Evolutionary conservation across 768 basidiomycete species (phyloP), one percentile per base, ranked within the genome.

Genomic region (Lactifluus subvellereus): DNA sequence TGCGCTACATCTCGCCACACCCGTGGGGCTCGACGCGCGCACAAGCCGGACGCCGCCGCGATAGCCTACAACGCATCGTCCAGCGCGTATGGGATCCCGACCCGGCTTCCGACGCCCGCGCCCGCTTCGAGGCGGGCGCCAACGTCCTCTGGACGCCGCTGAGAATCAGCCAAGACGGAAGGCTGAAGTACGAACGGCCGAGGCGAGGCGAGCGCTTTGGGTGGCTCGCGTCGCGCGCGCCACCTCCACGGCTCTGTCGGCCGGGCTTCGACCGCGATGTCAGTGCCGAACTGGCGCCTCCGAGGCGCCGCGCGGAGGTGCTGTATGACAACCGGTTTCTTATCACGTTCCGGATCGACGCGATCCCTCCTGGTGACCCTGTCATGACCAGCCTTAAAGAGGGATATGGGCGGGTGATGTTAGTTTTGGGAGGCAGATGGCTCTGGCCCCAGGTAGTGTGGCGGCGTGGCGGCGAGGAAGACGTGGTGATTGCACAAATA

Each of bases 1-100:
- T 91, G 56, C 88, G 89, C 14, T 88, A 84, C 68, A 75, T 85
- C 47, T 92, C 91, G 0, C 85, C 83, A 50, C 76, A 81, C 43
- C 86, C 89, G 2, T 94, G 91, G 91, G 91, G 91, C 5, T 83
- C 84, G 52, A 69, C 80, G 18, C 80, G 77, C 8, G 82, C 90
- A 2, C 85, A 90, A 66, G 83, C 79, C 2, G 73, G 80, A 62
- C 80, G 91, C 38, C 79, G 82, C 9, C 71, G 69, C 45, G 65
- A 60, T 6, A 80, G 79, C 54, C 71, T 88, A 33, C 65, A 74
- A 1, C 77, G 77, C 42, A 82, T 91, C 60, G 70, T 81, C 20
- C 54, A 72, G 13, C 74, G 74, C 6, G 64, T 91, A 6, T 88
- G 83, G 81, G 54, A 69, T 4, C 69, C 71, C 9, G 58, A 77